Conservation (phyloP, 208 protist genomes). For the Acanthamoeba triangularis region DNA sequence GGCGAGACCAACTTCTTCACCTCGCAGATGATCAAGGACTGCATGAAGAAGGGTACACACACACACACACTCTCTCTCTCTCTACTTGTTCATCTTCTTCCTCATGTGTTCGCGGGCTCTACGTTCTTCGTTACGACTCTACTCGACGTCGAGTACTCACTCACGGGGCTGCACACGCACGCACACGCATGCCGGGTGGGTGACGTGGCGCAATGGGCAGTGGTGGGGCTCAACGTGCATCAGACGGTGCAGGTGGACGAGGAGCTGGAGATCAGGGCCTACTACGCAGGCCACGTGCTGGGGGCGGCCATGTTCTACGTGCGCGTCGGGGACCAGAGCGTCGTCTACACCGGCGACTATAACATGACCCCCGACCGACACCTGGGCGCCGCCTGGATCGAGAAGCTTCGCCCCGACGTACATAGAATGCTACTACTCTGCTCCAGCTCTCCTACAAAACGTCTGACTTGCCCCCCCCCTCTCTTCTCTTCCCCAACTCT, state of each 20-base stretch:
- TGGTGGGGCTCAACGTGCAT: conserved; percentile 89
- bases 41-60: conserved; percentile 92
- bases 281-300: conserved; percentile 96
- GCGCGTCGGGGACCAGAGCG: conserved; percentile 88
- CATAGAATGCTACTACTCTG: conserved; percentile 15
- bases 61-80: conserved; percentile 11
- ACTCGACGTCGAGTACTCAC: not conserved
- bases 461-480: no score
- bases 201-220: not conserved
- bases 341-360: conserved; percentile 97
- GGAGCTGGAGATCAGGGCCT: conserved; percentile 92
- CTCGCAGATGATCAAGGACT: conserved; percentile 91
- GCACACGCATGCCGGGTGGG: not conserved
- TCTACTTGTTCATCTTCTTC: not conserved
- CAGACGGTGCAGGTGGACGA: conserved; percentile 91
- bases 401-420: conserved; percentile 92
- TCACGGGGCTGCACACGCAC: not conserved
- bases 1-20: conserved; percentile 93
- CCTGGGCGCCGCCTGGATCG: conserved; percentile 89
- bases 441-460: not conserved
- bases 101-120: not conserved
- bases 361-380: conserved; percentile 97
- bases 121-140: not conserved
- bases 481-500: not conserved
- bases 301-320: conserved; percentile 95